Conservation (phyloP, 495 filamentous ascomycete genomes). For the Lophiotrema nucula region DNA sequence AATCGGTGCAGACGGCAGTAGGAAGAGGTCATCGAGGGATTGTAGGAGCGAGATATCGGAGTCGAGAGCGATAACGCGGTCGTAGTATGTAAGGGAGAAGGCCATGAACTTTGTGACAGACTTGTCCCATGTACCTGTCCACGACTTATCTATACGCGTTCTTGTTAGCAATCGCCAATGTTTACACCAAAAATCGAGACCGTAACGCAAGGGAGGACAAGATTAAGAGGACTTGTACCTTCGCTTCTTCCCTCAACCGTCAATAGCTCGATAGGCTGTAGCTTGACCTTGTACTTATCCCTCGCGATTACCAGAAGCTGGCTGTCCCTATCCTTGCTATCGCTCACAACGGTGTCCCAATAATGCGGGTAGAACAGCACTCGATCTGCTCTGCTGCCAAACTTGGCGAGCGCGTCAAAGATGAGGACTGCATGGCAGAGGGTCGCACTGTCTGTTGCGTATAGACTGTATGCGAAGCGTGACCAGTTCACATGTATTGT, state of each 20-base stretch:
- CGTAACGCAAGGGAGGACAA: conserved; percentile 10
- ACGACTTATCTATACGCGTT: neutral
- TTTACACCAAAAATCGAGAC: neutral
- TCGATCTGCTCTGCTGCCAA: conserved; percentile 40
- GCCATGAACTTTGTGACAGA: conserved; percentile 42
- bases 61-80: conserved; percentile 42
- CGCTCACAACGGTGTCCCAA: conserved; percentile 33
- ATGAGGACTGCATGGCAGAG: conserved; percentile 42
- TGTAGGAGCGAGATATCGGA: conserved; percentile 40
- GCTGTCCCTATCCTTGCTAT: conserved; percentile 29
- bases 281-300: conserved; percentile 38
- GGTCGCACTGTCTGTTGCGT: conserved; percentile 41
- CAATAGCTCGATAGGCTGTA: conserved; percentile 37
- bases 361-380: conserved; percentile 40
- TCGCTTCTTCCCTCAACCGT: conserved; percentile 29
- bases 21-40: conserved; percentile 43
- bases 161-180: no score
- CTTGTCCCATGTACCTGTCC: conserved; percentile 35
- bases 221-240: conserved; percentile 13
- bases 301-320: conserved; percentile 37
- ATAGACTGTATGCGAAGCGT: conserved; percentile 40
- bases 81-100: conserved; percentile 39
- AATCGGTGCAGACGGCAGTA: conserved; percentile 38
- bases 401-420: conserved; percentile 39
- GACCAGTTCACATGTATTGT: conserved; percentile 30